Conservation (phyloP, 164 flowering plant species). For the Nelumbo lutea region DNA sequence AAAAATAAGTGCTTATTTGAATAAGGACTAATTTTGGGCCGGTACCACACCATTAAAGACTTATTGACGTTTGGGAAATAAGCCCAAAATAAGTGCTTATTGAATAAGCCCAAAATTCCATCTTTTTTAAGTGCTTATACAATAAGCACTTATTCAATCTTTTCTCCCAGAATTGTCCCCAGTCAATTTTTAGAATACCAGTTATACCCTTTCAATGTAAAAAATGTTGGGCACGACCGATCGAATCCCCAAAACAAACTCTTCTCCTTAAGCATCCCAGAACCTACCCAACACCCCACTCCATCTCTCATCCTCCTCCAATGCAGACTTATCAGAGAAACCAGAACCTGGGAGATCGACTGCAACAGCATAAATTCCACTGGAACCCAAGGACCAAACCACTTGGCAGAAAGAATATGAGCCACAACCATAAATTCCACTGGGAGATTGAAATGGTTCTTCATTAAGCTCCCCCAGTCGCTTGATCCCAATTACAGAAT, state of each 20-base stretch:
- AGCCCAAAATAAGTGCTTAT: no score
- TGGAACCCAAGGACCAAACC: slow-evolving; percentile 34
- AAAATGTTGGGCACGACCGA: slow-evolving; percentile 15
- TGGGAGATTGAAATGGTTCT: slow-evolving; percentile 15
- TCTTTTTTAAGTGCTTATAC: no score
- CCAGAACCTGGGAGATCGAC: slow-evolving; percentile 91
- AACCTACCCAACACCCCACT: slow-evolving; percentile 49
- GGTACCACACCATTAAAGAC: no score
- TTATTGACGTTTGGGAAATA: no score
- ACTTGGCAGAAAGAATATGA: slow-evolving; percentile 59
- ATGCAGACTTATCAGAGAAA: slow-evolving; percentile 61
- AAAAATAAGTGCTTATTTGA: no score
- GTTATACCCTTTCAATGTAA: no score
- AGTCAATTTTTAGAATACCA: no score
- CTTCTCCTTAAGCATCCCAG: slow-evolving; percentile 61
- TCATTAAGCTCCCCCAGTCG: slow-evolving; percentile 27
- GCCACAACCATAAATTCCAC: slow-evolving; percentile 37
- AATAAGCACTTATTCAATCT: no score
- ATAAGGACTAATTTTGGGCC: no score
- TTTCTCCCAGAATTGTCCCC: no score
- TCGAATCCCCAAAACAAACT: slow-evolving; percentile 97
- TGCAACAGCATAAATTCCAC: slow-evolving; percentile 55
- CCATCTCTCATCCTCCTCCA: slow-evolving; percentile 30
- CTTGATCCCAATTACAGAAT: background rate
- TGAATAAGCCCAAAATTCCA: no score